Evolutionary conservation across 352 stramenopile genomes (phyloP).

Genomic region (Globisporangium rhizosaccharum): DNA sequence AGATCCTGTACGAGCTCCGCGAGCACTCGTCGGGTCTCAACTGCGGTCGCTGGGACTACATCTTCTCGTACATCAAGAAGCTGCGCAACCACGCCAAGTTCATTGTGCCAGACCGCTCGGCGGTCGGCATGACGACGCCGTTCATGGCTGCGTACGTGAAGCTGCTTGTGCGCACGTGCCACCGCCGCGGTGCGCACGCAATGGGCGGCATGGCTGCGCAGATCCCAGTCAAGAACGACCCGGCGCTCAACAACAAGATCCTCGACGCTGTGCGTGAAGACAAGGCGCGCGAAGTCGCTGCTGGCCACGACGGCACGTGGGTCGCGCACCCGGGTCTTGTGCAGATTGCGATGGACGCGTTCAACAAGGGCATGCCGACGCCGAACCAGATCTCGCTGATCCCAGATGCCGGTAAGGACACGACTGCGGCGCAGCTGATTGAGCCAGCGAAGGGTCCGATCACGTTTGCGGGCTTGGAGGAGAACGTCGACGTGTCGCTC

Average conservation of each 20-base stretch:
- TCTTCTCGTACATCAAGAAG: constrained; percentile 98
- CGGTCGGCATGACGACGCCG: constrained; percentile 92
- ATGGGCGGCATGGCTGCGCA: constrained; percentile 97
- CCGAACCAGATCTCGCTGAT: constrained; percentile 89
- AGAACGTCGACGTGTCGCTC: constrained; percentile 91
- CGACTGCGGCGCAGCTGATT: constrained; percentile 59
- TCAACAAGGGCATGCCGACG: constrained; percentile 91
- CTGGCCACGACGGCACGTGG: constrained; percentile 96
- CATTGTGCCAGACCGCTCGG: constrained; percentile 89
- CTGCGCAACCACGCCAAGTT: constrained; percentile 90
- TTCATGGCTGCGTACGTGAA: constrained; percentile 95
- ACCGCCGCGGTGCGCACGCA: constrained; percentile 92
- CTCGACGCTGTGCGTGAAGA: constrained; percentile 88
- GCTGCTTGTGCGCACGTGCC: constrained; percentile 92
- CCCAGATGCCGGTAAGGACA: constrained; percentile 45
- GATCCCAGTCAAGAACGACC: constrained; percentile 94
- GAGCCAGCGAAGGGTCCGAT: constrained; percentile 65
- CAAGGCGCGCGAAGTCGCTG: constrained; percentile 87
- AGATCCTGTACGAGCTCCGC: constrained; percentile 94
- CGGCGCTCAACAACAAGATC: constrained; percentile 83
- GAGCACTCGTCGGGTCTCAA: constrained; percentile 96
- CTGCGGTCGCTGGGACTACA: constrained; percentile 96
- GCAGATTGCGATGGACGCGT: constrained; percentile 88
- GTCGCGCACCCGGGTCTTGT: constrained; percentile 95
- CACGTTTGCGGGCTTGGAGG: constrained; percentile 77